Evolutionary conservation across 768 basidiomycete species (phyloP), one percentile per base, ranked within the genome.

Genomic region (Tricholoma bakamatsutake): DNA sequence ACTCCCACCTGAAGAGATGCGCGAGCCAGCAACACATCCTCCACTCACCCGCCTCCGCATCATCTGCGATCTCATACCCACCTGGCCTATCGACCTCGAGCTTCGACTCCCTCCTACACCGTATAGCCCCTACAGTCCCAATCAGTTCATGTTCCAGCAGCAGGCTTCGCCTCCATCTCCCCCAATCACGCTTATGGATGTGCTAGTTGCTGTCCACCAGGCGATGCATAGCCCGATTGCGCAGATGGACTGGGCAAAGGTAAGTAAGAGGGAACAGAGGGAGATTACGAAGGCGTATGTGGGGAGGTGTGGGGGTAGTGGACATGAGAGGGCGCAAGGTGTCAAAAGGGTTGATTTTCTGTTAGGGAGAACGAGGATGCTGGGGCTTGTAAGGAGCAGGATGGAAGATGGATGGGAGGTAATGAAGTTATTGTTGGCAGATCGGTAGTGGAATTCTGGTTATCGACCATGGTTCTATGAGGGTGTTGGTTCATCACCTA

Each of bases 271-370:
- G 11, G 66, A 73, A 47, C 69, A 71, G 65, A 58, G 61, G 21
- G 63, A 57, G 15, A 66, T 78, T 1, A 61, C 71, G 15, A 67
- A 64, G 46, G 74, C 77, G 6, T 80, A 73, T 52, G 67, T 67
- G 47, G 65, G 62, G 54, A 62, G 79, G 50, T 78, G 76, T 60
- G 30, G 43, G 5, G 7, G 10, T n/a, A 48, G n/a, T 4, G 61
- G 69, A 35, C 66, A 69, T 34, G 73, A 80, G 64, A 64, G 72
- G 57, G 71, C 66, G 12, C 76, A 79, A 67, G 83, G 82, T 0
- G 76, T 86, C 15, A 83, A 80, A 69, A 73, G 80, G 56, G 73
- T 87, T 3, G 85, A 87, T 70, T 85, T 79, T 65, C 67, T 85
- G 58, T 54, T 69, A 46, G 78, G 75, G 7, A 76, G 71, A 52